Evolutionary conservation across 805 yeast species (phyloP).

Genomic region (Vanderwaltozyma verrucispora): DNA sequence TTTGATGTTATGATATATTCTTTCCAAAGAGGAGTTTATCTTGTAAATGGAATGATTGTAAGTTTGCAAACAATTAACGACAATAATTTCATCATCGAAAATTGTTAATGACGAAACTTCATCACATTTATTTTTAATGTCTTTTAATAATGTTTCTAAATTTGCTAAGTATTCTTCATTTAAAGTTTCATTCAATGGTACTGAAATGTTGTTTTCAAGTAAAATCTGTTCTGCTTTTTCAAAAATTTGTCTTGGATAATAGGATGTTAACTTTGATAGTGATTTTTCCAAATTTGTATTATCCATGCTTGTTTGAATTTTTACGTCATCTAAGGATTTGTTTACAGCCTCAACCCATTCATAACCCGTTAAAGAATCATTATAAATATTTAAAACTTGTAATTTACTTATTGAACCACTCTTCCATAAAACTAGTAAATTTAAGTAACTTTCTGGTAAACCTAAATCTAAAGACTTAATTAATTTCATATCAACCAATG

Average conservation of each 20-base stretch:
- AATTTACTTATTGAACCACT: constrained; percentile 46
- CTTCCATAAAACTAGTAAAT: constrained; percentile 46
- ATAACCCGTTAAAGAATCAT: constrained; percentile 15
- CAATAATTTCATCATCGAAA: constrained; percentile 25
- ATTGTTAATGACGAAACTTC: constrained; percentile 48
- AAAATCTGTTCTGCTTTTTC: constrained; percentile 33
- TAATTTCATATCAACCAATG: constrained; percentile 22
- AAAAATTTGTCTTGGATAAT: constrained; percentile 43
- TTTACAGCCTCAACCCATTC: constrained; percentile 23
- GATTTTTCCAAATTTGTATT: constrained; percentile 34
- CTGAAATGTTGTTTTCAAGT: constrained; percentile 15
- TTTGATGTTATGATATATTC: constrained; percentile 17
- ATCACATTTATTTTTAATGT: constrained; percentile 47
- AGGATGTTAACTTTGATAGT: constrained; percentile 39
- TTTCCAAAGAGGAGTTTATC: constrained; percentile 21
- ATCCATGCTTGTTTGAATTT: constrained; percentile 32
- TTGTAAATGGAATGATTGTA: constrained; percentile 24
- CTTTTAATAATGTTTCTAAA: constrained; percentile 62
- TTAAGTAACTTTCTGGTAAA: constrained; percentile 16
- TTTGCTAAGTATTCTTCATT: constrained; percentile 50
- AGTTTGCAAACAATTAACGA: constrained; percentile 25
- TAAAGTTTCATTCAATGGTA: constrained; percentile 16
- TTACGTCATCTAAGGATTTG: constrained; percentile 23
- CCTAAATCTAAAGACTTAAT: constrained; percentile 16
- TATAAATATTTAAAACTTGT: constrained; percentile 26